Evolutionary conservation across 176 grass and related monocot genomes (phyloP), one percentile per base, ranked within the genome.

Genomic region (Triticum urartu): DNA sequence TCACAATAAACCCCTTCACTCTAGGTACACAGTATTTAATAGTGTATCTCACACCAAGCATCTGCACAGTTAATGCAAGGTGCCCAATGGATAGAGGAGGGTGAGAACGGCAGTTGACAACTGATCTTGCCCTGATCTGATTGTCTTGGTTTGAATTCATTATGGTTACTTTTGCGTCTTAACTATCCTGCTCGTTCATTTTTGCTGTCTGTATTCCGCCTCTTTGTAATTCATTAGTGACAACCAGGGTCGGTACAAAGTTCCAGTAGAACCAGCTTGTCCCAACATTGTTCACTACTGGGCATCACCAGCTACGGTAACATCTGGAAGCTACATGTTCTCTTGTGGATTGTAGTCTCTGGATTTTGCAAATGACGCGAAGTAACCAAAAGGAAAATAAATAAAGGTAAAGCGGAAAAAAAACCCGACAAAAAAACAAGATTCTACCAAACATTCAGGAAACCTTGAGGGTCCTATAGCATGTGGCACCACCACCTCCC

Each of bases 91-190:
- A 30, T 61, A 25, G 58, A 79, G 22, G 59, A 64, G 36, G 38
- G 25, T 66, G 62, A 80, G 17, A 12, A 64, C 39, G 28, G 11
- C 61, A 80, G 38, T 18, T 18, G 25, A 11, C 18, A 39, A 50
- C 25, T 81, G 40, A 68, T 81, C 72, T 30, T 75, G 42, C 72
- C 48, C 73, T 76, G 72, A 45, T 75, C 45, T 75, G 72, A 75
- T 52, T 74, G 39, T 75, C 72, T 50, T 50, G 72, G 72, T 76
- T 76, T 33, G 45, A 76, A 76, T 50, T 76, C 45, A 54, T 15
- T 54, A 50, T 50, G 24, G 45, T 76, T 54, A 8, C 13, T 54
- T 30, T 54, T 32, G 15, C 1, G 25, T 76, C 10, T 54, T 32
- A 33, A 9, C 45, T 76, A 76, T 54, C 43, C 15, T 54, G 18